These are phyloP conservation scores for Edaphochlamys debaryana DNA, from an alignment of 139 green algal species.

Conservation along the genomic window DNA sequence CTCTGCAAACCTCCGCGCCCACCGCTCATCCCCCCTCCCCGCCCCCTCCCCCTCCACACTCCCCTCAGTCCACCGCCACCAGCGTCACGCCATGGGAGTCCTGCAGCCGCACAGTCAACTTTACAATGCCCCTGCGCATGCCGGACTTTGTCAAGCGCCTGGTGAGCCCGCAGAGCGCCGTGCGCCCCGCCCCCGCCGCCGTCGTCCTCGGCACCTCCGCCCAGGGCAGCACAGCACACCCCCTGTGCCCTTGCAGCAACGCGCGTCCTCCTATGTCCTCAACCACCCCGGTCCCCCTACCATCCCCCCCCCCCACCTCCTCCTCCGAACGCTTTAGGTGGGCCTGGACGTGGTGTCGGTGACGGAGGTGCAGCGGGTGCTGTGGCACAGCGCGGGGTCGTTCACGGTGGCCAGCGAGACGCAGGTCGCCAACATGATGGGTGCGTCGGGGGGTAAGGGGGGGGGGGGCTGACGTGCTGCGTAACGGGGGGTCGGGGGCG, in stretches of 20 bases:
- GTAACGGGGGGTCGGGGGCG: not conserved
- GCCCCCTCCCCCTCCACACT: not conserved
- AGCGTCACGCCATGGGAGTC: not conserved
- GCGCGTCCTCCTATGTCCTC: not conserved
- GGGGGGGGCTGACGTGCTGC: too few relatives aligned
- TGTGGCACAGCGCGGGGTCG: slow-evolving; percentile 11
- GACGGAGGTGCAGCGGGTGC: slow-evolving; percentile 28
- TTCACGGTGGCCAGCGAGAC: slow-evolving; percentile 33
- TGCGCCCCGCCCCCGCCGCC: not conserved
- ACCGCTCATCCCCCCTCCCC: too few relatives aligned
- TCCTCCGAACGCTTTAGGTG: too few relatives aligned
- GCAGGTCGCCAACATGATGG: slow-evolving; percentile 16
- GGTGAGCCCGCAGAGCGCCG: not conserved
- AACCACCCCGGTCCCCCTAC: not conserved
- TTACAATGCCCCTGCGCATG: slow-evolving; percentile 24
- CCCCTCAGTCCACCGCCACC: slow-evolving; percentile 9
- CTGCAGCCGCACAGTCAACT: slow-evolving; percentile 13
- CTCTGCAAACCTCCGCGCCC: too few relatives aligned
- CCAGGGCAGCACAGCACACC: too few relatives aligned
- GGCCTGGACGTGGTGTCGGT: slow-evolving; percentile 24
- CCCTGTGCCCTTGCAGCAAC: not conserved
- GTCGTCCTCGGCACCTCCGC: not conserved
- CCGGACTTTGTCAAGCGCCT: slow-evolving; percentile 22
- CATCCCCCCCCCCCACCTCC: not conserved
- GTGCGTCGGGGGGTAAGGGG: not conserved